phyloP scores from a whole-genome alignment of 2,329 filamentous ascomycete genomes.

The Blastomyces parvus region DNA sequence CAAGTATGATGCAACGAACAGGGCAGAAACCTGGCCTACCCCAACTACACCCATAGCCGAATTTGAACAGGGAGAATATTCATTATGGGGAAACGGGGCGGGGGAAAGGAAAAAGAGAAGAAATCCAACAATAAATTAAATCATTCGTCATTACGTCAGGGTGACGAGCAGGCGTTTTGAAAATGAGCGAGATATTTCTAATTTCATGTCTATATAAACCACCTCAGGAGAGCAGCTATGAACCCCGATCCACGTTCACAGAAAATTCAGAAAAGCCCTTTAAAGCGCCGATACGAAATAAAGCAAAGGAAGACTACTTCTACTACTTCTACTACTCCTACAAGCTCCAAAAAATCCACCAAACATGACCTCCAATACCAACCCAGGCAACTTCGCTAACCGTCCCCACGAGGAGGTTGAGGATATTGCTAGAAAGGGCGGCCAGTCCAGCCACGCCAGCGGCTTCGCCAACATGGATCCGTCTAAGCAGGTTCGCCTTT shows the following conservation, averaged over 20 bases:
- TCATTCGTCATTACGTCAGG: background rate
- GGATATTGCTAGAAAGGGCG: conserved; percentile 32
- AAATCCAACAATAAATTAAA: background rate
- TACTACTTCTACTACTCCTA: no score
- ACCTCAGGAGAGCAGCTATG: background rate
- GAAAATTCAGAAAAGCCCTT: no score
- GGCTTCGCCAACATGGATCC: conserved; percentile 26
- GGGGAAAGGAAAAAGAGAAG: no score
- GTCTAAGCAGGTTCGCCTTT: conserved; percentile 22
- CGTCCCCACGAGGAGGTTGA: conserved; percentile 39
- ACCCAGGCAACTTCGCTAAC: conserved; percentile 36
- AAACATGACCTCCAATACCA: conserved; percentile 14
- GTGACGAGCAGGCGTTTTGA: conserved; percentile 21
- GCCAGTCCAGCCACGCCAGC: conserved; percentile 24
- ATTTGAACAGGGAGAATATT: no score
- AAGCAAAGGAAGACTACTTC: background rate
- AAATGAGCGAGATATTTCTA: background rate
- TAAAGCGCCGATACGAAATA: no score
- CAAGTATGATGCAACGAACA: no score
- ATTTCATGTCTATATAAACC: background rate
- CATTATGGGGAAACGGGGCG: no score
- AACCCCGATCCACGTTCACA: background rate
- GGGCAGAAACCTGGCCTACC: no score
- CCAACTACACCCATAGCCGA: no score
- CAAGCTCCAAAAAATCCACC: background rate